phyloP scores from a whole-genome alignment of 129 eudicot species.

The Flaveria linearis region DNA sequence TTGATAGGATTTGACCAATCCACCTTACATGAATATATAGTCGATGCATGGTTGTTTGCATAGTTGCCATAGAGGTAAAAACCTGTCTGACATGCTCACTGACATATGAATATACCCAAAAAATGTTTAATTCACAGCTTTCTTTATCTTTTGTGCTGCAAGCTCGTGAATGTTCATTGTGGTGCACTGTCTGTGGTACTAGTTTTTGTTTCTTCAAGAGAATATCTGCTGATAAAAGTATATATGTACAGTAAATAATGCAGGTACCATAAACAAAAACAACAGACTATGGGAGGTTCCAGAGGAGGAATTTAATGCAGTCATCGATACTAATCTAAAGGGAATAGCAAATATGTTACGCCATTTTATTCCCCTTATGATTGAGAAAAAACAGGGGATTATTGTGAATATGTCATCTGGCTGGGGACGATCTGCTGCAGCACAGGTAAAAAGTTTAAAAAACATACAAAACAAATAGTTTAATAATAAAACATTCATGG shows the following conservation, averaged over 20 bases:
- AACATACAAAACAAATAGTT: conserved; percentile 2
- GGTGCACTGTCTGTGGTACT: neutral
- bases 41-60: neutral
- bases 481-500: neutral
- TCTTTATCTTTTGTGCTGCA: neutral
- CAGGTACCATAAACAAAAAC: conserved; percentile 92
- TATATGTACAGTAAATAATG: conserved; percentile 67
- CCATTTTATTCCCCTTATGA: conserved; percentile 89
- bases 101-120: neutral
- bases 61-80: neutral
- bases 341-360: conserved; percentile 86
- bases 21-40: neutral
- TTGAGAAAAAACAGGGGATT: conserved; percentile 81
- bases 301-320: conserved; percentile 84
- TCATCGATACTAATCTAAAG: conserved; percentile 84
- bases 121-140: neutral
- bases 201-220: conserved; percentile 2
- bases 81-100: neutral
- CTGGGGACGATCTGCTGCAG: conserved; percentile 97
- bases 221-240: conserved; percentile 14
- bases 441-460: conserved; percentile 64
- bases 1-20: no score
- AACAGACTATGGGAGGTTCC: conserved; percentile 95
- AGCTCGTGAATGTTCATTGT: neutral
- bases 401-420: conserved; percentile 96